phyloP scores from a whole-genome alignment of 441 rosid species.

The Brassica balearica region DNA sequence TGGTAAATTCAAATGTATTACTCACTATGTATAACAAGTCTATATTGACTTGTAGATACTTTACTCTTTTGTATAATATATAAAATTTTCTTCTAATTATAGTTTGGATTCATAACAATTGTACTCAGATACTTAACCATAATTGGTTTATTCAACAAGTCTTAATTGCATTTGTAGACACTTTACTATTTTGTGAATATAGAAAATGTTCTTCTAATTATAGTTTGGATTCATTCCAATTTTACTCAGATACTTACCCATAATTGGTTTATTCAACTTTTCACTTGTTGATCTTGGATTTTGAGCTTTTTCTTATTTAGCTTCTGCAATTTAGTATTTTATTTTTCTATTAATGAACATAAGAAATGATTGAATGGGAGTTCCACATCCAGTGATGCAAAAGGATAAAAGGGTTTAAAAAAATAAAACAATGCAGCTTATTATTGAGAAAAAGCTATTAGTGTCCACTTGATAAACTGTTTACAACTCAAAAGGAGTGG shows the following conservation, averaged over 20 bases:
- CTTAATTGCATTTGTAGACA: neutral
- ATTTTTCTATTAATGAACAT: neutral
- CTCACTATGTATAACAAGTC: conserved; percentile 10
- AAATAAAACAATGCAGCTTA: neutral
- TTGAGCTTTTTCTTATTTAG: neutral
- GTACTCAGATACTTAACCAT: neutral
- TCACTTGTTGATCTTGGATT: neutral
- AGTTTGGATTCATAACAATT: neutral
- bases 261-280: conserved; percentile 10
- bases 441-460: conserved; percentile 14
- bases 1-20: neutral
- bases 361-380: conserved; percentile 31
- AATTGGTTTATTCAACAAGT: conserved; percentile 3
- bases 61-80: conserved; percentile 5
- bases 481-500: conserved; percentile 37
- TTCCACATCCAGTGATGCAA: conserved; percentile 18
- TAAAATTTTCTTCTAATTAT: neutral
- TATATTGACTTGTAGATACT: conserved; percentile 30
- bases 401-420: neutral
- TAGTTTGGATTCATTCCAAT: conserved; percentile 2
- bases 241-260: neutral
- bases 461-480: conserved; percentile 17
- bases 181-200: neutral
- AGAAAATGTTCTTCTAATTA: conserved; percentile 14
- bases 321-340: neutral